phyloP scores from a whole-genome alignment of 2,329 filamentous ascomycete genomes.

The Colletotrichum eremochloae region DNA sequence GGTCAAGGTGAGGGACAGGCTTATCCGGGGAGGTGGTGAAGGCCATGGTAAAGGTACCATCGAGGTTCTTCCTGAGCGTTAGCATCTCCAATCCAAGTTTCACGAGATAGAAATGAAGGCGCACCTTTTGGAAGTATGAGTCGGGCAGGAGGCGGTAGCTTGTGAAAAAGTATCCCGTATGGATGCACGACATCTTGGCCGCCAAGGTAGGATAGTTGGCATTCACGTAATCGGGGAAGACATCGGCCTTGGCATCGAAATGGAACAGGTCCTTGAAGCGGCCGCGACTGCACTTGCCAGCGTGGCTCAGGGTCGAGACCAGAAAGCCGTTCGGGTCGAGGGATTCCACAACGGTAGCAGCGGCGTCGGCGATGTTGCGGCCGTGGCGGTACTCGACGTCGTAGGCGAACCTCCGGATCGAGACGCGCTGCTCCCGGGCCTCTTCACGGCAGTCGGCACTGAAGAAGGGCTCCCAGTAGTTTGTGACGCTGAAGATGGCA shows the following conservation, averaged over 20 bases:
- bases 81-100: constrained; percentile 45
- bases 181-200: constrained; percentile 64
- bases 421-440: constrained; percentile 55
- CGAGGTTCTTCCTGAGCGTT: constrained; percentile 41
- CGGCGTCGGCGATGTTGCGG: constrained; percentile 68
- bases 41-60: constrained; percentile 61
- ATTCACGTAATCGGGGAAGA: constrained; percentile 61
- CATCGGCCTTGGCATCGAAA: constrained; percentile 66
- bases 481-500: constrained; percentile 67
- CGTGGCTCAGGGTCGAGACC: constrained; percentile 65
- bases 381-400: constrained; percentile 65
- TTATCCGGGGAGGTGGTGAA: constrained; percentile 58
- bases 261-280: constrained; percentile 64
- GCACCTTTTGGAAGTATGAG: constrained; percentile 62
- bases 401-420: constrained; percentile 59
- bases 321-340: constrained; percentile 64
- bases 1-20: constrained; percentile 59
- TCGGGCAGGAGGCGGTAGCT: constrained; percentile 62
- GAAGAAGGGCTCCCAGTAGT: constrained; percentile 68
- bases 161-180: constrained; percentile 63
- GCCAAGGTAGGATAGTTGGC: constrained; percentile 59
- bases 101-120: constrained; percentile 25
- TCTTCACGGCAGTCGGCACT: constrained; percentile 56
- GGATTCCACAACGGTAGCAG: constrained; percentile 55
- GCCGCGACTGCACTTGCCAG: constrained; percentile 60